These are phyloP conservation scores for Polychaeton citri DNA, from an alignment of 2,329 filamentous ascomycete genomes.

Conservation along the genomic window DNA sequence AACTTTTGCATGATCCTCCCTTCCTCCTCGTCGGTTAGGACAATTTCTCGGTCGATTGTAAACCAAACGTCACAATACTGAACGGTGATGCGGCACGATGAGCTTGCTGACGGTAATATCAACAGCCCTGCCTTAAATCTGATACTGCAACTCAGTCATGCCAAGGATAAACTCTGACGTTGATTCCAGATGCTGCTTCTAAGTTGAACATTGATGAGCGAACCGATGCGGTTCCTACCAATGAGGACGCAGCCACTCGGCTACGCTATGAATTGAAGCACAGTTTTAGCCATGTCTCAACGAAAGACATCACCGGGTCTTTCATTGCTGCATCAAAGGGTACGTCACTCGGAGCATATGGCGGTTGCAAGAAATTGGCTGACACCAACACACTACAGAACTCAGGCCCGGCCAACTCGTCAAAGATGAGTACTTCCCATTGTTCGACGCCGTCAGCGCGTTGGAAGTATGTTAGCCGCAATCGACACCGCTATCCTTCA, in stretches of 20 bases:
- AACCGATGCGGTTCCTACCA: neutral
- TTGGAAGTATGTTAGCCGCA: conserved; percentile 42
- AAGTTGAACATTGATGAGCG: neutral
- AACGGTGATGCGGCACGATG: conserved; percentile 9
- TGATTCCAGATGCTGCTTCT: neutral
- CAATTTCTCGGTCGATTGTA: too few relatives aligned
- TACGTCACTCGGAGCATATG: conserved; percentile 2
- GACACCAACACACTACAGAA: conserved; percentile 13
- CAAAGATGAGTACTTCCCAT: conserved; percentile 86
- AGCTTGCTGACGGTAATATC: conserved; percentile 7
- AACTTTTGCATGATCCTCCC: too few relatives aligned
- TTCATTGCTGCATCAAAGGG: conserved; percentile 20
- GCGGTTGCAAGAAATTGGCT: neutral
- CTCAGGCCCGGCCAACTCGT: conserved; percentile 69
- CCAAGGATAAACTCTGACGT: neutral
- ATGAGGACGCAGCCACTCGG: neutral
- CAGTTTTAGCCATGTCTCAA: conserved; percentile 1
- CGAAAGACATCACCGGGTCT: conserved; percentile 21
- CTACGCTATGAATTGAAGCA: neutral
- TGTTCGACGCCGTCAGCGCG: conserved; percentile 87
- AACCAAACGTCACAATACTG: neutral
- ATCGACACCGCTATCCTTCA: neutral
- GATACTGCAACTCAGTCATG: neutral
- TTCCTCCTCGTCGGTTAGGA: too few relatives aligned
- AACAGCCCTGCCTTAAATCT: neutral